Percentiles rank a stretch among this genome's conserved stretches.
Evolutionary conservation across 2,329 filamentous ascomycete genomes (phyloP).

Genomic region (Epichloe gansuensis): DNA sequence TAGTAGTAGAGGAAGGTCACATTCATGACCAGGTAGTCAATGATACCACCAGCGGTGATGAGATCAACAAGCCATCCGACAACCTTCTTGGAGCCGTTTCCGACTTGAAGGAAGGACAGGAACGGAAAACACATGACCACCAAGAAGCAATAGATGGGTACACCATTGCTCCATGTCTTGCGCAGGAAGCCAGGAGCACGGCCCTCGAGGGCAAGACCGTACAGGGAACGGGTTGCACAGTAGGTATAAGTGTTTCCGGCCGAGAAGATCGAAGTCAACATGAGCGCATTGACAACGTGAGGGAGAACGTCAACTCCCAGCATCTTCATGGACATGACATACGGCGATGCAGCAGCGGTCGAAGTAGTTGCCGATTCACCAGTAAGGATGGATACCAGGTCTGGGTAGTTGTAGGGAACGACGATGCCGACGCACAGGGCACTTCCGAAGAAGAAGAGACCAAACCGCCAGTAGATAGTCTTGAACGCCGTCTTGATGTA

Average conservation of each 20-base stretch:
- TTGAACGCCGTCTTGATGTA: constrained; percentile 60
- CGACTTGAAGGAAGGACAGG: constrained; percentile 40
- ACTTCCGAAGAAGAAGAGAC: constrained; percentile 58
- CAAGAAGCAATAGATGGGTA: constrained; percentile 46
- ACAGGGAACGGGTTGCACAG: constrained; percentile 37
- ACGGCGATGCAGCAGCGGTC: constrained; percentile 46
- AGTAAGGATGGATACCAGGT: constrained; percentile 37
- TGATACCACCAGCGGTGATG: constrained; percentile 44
- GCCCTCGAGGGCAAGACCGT: constrained; percentile 37
- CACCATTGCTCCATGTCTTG: constrained; percentile 47
- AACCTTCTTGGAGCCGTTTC: constrained; percentile 34
- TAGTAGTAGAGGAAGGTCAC: constrained; percentile 35
- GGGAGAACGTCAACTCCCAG: constrained; percentile 40
- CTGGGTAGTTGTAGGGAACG: constrained; percentile 50
- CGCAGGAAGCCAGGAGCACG: constrained; percentile 40
- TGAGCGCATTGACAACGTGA: constrained; percentile 43
- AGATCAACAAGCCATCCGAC: constrained; percentile 44
- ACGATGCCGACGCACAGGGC: constrained; percentile 55
- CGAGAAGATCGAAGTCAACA: constrained; percentile 31
- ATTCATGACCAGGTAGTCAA: constrained; percentile 48
- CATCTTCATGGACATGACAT: constrained; percentile 50
- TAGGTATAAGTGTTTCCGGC: constrained; percentile 41
- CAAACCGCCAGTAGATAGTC: constrained; percentile 60
- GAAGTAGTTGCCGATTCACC: constrained; percentile 20
- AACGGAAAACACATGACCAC: constrained; percentile 42